These are phyloP conservation scores for Boletus bicolor DNA, from an alignment of 768 basidiomycete species.

Conservation along the genomic window DNA sequence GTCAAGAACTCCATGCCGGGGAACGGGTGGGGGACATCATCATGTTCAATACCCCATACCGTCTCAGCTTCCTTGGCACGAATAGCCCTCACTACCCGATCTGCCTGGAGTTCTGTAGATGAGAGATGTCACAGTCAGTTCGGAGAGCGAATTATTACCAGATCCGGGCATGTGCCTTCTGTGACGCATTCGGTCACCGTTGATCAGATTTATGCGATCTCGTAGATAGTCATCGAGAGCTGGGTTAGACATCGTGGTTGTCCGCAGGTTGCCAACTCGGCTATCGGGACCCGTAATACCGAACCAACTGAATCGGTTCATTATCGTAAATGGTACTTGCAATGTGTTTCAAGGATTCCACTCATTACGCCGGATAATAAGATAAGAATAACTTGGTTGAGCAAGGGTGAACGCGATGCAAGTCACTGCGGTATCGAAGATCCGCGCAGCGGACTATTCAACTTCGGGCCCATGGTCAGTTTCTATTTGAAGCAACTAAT, in stretches of 20 bases:
- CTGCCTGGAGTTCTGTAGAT: conserved; percentile 47
- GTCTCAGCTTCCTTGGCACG: conserved; percentile 49
- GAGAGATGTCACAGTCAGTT: conserved; percentile 40
- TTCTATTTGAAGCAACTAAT: conserved; percentile 18
- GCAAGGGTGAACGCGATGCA: neutral
- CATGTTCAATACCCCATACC: conserved; percentile 40
- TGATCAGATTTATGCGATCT: conserved; percentile 28
- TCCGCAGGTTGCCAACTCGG: neutral
- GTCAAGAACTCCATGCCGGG: conserved; percentile 78
- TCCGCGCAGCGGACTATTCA: too few relatives aligned
- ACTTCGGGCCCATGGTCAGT: neutral
- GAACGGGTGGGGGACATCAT: conserved; percentile 55
- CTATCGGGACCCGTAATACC: neutral
- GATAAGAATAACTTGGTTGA: neutral
- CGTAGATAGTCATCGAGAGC: conserved; percentile 10
- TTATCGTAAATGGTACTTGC: neutral
- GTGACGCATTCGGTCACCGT: conserved; percentile 36
- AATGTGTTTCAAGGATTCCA: neutral
- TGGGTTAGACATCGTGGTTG: conserved; percentile 5
- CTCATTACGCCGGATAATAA: neutral
- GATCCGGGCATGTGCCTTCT: too few relatives aligned
- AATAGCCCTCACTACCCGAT: conserved; percentile 51
- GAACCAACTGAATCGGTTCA: neutral
- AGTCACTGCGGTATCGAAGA: neutral
- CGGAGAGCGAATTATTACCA: conserved; percentile 34